These are phyloP conservation scores for Solanum chiquidenum DNA, from an alignment of 257 asterid species.

Conservation along the genomic window DNA sequence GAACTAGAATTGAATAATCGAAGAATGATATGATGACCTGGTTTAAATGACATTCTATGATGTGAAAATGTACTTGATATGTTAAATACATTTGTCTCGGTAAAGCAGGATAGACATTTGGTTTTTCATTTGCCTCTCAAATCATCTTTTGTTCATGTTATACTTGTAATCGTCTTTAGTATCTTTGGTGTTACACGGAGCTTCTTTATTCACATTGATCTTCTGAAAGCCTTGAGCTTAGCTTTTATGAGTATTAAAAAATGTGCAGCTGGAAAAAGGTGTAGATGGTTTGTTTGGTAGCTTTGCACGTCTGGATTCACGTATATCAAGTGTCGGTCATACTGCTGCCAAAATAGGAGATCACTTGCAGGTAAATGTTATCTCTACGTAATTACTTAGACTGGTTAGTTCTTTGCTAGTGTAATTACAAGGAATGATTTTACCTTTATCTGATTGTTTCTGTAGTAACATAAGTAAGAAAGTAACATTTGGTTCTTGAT, in stretches of 20 bases:
- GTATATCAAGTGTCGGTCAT: conserved; percentile 98
- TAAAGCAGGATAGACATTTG: neutral
- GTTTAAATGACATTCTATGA: neutral
- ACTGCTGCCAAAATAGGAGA: conserved; percentile 99
- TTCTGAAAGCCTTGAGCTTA: neutral
- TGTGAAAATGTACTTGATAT: neutral
- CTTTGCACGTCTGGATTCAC: conserved; percentile 91
- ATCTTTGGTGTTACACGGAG: neutral
- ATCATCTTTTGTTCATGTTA: neutral
- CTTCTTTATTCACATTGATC: neutral
- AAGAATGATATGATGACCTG: neutral
- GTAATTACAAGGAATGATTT: neutral
- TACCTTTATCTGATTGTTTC: neutral
- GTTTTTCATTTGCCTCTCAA: neutral
- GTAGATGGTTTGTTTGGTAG: conserved; percentile 95
- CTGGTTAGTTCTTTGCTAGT: neutral
- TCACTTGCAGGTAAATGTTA: conserved; percentile 64
- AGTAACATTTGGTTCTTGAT: neutral
- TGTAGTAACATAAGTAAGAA: neutral
- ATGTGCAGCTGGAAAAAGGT: conserved; percentile 88
- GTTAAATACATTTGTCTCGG: neutral
- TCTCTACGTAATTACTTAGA: neutral
- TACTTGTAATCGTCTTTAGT: neutral
- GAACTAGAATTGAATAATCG: neutral
- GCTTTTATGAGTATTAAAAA: neutral